Evolutionary conservation across 1,139 yeast species (phyloP), one percentile per base, ranked within the genome.

Genomic region (Magnusiomyces tetraspermus): DNA sequence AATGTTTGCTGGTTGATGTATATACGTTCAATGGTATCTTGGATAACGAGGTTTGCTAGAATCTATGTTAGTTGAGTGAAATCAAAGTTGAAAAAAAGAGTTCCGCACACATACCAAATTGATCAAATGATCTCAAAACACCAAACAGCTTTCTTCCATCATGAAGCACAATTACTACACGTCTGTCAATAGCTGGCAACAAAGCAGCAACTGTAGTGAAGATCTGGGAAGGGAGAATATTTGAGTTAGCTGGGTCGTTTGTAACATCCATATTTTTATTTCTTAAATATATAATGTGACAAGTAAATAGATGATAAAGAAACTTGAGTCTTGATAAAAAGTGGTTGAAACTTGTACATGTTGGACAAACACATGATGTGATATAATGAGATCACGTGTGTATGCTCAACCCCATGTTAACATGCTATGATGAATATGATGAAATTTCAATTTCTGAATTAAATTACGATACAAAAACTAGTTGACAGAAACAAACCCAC

Each of bases 171-270:
- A 89, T 95, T 61, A 88, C 83, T 42, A 88, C 84, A 63, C 83
- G 83, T 67, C 74, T 80, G 68, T 92, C 97, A 22, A 92, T 96
- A 21, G 95, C 84, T 28, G 96, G 96, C 46, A 92, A 89, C 53
- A 92, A 80, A 30, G 96, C 95, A 1, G 97, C 97, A 0, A 97
- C 95, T 0, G 98, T 92, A 51, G 97, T 92, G 72, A 90, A 92
- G 33, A 95, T 89, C 87, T 59, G 95, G 50, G 70, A 62, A 31
- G 73, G 73, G 59, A 69, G 58, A 42, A 66, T 52, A 47, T 61
- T 62, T 21, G 67, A 44, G 22, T 28, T 44, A 17, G 10, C 19
- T 2, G 47, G 47, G 37, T 44, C 47, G 8, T 23, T 26, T 3
- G 23, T 15, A 8, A 23, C 15, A 28, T 42, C 45, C 45, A 42